Conservation (phyloP, 176 grass and related monocot genomes). For the Ananas comosus region DNA sequence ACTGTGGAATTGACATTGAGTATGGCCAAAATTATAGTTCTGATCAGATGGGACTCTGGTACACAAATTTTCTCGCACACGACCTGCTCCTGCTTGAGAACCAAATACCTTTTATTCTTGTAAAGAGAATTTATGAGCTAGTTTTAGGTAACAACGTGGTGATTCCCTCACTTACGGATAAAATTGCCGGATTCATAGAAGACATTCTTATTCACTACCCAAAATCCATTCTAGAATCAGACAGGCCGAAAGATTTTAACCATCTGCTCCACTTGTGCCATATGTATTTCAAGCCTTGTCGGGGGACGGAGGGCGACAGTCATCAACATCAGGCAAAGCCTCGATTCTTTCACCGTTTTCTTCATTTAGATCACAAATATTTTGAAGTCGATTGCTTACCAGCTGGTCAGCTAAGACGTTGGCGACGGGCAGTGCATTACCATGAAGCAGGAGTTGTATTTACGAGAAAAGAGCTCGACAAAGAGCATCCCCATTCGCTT, state of each 20-base stretch:
- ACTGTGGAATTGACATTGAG: background rate
- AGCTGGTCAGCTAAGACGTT: background rate
- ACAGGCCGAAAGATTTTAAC: no score
- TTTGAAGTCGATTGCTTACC: background rate
- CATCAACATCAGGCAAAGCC: background rate
- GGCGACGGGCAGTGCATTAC: background rate
- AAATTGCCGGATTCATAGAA: background rate
- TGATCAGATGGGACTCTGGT: background rate
- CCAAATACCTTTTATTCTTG: background rate
- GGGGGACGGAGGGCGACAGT: background rate
- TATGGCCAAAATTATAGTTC: background rate
- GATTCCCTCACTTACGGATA: background rate
- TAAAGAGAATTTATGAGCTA: background rate
- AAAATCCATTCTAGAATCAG: no score
- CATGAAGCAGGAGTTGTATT: background rate
- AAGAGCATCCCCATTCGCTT: conserved; percentile 4
- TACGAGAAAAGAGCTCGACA: background rate
- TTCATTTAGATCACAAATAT: background rate
- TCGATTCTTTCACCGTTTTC: background rate
- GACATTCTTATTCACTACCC: background rate
- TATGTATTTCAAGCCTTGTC: background rate
- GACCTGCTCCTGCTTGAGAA: conserved; percentile 8
- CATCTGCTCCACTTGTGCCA: no score
- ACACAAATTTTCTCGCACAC: background rate
- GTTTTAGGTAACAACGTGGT: background rate